These are phyloP conservation scores for Aspergillus candidus DNA, from an alignment of 2,329 filamentous ascomycete genomes.

Conservation along the genomic window DNA sequence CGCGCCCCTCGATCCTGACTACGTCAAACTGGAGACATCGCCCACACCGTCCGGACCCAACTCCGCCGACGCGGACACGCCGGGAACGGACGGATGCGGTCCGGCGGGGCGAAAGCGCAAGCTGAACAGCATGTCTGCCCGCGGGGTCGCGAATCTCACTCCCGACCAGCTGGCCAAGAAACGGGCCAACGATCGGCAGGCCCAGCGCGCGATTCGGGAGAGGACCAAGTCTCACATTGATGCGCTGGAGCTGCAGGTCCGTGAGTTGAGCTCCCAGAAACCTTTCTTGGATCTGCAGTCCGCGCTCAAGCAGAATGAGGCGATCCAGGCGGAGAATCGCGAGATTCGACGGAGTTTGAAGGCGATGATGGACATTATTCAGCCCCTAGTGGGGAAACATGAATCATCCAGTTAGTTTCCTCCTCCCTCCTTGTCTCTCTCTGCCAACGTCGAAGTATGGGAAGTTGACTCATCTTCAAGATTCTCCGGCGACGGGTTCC, in stretches of 20 bases:
- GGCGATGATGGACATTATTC: constrained; percentile 53
- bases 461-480: neutral
- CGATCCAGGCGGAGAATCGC: constrained; percentile 70
- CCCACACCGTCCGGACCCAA: constrained; percentile 20
- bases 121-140: constrained; percentile 42
- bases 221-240: constrained; percentile 77
- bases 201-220: constrained; percentile 77
- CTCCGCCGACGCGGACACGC: constrained; percentile 20
- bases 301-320: constrained; percentile 68
- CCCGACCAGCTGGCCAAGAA: constrained; percentile 85
- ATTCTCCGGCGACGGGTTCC: constrained; percentile 12
- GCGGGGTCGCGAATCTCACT: constrained; percentile 80
- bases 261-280: constrained; percentile 70
- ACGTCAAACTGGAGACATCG: constrained; percentile 22
- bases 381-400: constrained; percentile 37
- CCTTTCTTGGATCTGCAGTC: constrained; percentile 78
- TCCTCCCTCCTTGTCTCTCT: too few relatives aligned
- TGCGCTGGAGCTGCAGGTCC: constrained; percentile 63
- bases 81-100: constrained; percentile 14
- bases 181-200: constrained; percentile 83
- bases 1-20: constrained; percentile 7
- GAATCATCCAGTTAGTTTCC: constrained; percentile 28
- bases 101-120: constrained; percentile 38
- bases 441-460: too few relatives aligned
- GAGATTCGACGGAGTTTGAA: constrained; percentile 66